Percentiles rank a stretch among this genome's conserved stretches.
phyloP scores from a whole-genome alignment of 2,329 filamentous ascomycete genomes.

The Diplocarpon rosae region DNA sequence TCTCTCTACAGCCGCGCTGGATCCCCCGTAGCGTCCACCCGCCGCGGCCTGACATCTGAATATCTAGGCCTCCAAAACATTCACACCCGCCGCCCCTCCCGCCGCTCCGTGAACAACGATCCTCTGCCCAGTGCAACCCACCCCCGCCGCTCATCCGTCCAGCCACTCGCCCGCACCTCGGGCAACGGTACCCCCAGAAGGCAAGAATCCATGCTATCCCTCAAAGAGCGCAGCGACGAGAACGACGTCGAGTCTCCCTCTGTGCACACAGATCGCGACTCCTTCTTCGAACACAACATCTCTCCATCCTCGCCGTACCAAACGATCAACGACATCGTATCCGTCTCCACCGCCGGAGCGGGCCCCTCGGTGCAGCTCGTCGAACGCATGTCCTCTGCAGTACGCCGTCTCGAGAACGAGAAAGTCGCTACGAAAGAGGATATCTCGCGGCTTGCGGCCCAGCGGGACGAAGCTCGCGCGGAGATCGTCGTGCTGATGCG shows the following conservation, averaged over 20 bases:
- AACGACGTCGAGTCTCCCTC: constrained; percentile 19
- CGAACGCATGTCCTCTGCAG: constrained; percentile 88
- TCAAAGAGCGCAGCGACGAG: constrained; percentile 12
- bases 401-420: constrained; percentile 82
- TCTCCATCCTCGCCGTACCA: constrained; percentile 52
- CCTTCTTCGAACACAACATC: constrained; percentile 41
- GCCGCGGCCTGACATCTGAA: constrained; percentile 26
- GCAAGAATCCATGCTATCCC: constrained; percentile 24
- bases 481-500: constrained; percentile 89
- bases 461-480: constrained; percentile 82
- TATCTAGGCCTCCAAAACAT: constrained; percentile 29
- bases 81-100: constrained; percentile 22
- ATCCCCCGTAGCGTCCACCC: constrained; percentile 24
- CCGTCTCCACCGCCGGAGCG: constrained; percentile 78
- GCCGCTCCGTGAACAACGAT: constrained; percentile 25
- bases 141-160: constrained; percentile 20
- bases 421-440: constrained; percentile 86
- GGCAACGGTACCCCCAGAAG: constrained; percentile 23
- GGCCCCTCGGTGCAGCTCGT: constrained; percentile 92
- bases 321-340: constrained; percentile 73
- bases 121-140: constrained; percentile 14
- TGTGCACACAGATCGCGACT: constrained; percentile 30
- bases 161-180: constrained; percentile 19
- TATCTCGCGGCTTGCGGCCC: constrained; percentile 63
- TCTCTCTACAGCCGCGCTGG: constrained; percentile 24